These are phyloP conservation scores for Metschnikowia lochheadii DNA, from an alignment of 805 yeast genomes.

Conservation along the genomic window DNA sequence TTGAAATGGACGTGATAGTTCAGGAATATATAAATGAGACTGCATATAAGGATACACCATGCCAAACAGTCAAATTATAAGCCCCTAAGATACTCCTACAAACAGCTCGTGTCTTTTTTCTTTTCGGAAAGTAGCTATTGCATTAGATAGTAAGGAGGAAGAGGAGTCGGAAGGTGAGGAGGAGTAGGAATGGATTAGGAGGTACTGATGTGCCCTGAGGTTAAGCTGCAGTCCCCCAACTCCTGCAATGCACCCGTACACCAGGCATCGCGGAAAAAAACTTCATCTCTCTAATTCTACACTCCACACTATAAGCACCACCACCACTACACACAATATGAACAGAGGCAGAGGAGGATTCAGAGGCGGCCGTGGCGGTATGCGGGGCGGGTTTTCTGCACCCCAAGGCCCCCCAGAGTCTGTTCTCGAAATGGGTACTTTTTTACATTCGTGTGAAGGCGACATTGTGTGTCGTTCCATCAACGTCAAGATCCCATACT, in stretches of 20 bases:
- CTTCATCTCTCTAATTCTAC: conserved; percentile 5
- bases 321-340: conserved; percentile 32
- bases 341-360: conserved; percentile 63
- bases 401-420: conserved; percentile 93
- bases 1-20: no score
- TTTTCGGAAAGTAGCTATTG: no score
- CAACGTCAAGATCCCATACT: conserved; percentile 92
- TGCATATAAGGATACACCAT: no score
- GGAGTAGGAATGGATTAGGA: background rate
- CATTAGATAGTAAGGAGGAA: background rate
- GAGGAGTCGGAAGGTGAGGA: background rate
- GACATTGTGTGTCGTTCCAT: conserved; percentile 95
- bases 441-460: conserved; percentile 90
- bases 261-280: conserved; percentile 19
- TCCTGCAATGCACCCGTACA: conserved; percentile 14
- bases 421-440: conserved; percentile 92
- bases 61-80: no score
- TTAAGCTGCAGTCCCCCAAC: background rate
- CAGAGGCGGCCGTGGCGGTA: conserved; percentile 62
- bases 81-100: no score
- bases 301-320: conserved; percentile 1
- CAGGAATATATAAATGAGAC: no score
- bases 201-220: background rate
- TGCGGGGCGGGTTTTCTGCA: conserved; percentile 69
- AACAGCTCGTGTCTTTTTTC: no score